phyloP scores from a whole-genome alignment of 2,329 filamentous ascomycete genomes.

The Colletotrichum sp. region DNA sequence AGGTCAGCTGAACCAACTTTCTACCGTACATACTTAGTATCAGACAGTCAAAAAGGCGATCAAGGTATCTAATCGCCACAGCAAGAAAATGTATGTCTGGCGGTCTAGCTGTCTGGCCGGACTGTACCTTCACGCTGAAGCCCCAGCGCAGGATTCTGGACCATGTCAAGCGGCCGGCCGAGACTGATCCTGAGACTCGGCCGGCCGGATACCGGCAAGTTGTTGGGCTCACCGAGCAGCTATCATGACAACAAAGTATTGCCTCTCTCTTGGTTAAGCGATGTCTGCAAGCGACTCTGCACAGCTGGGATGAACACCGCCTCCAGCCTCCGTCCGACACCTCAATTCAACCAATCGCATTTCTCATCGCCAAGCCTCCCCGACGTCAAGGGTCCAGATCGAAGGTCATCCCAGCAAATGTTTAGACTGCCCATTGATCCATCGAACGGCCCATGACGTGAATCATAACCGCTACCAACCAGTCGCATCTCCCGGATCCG shows the following conservation, averaged over 20 bases:
- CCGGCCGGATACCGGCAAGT: neutral
- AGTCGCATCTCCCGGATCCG: neutral
- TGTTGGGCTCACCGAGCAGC: neutral
- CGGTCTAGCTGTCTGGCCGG: neutral
- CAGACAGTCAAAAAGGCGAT: neutral
- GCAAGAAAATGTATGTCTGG: neutral
- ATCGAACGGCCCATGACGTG: neutral
- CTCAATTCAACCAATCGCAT: neutral
- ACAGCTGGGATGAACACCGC: neutral
- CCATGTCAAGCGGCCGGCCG: too few relatives aligned
- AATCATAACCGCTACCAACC: neutral
- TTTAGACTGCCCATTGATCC: neutral
- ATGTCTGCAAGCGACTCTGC: neutral
- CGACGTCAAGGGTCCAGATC: too few relatives aligned
- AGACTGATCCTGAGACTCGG: neutral
- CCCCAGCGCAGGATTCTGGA: too few relatives aligned
- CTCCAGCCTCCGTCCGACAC: neutral
- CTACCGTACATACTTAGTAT: too few relatives aligned
- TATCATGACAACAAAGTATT: neutral
- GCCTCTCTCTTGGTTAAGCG: neutral
- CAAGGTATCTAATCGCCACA: neutral
- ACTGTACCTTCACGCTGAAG: neutral
- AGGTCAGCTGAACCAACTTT: neutral
- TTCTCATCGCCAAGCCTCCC: neutral
- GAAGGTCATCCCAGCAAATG: neutral